A percentile compares a stretch with the other conserved stretches of the same genome.
Conservation (phyloP, 2,329 filamentous ascomycete species). For the Diaporthe sp. region DNA sequence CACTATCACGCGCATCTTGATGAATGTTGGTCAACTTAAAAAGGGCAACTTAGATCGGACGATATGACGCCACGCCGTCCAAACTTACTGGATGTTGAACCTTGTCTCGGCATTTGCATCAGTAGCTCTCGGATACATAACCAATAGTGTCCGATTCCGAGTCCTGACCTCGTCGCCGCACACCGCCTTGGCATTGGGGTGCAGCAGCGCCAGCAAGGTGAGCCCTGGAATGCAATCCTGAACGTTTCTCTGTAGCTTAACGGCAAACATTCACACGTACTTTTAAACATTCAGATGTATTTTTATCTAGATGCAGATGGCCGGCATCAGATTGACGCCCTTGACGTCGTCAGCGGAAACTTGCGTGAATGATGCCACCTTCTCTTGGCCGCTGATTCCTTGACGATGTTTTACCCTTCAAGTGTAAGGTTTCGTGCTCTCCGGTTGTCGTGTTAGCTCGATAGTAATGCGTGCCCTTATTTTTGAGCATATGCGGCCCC, state of each 20-base stretch:
- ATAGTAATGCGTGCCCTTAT: not conserved
- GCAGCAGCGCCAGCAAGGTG: not conserved
- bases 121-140: not conserved
- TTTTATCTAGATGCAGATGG: not conserved
- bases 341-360: not conserved
- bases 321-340: not conserved
- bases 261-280: not conserved
- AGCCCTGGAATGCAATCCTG: not conserved
- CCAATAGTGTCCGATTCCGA: not conserved
- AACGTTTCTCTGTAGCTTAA: not conserved
- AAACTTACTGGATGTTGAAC: not conserved
- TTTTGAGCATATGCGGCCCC: not conserved
- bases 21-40: not conserved
- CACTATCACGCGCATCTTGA: not conserved
- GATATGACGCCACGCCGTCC: not conserved
- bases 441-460: not conserved
- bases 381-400: not conserved
- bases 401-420: too few relatives aligned
- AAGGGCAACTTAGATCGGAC: not conserved
- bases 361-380: not conserved
- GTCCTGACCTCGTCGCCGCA: not conserved
- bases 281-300: not conserved
- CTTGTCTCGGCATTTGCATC: not conserved
- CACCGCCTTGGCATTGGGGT: slow-evolving; percentile 24
- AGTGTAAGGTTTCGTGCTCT: not conserved